These are phyloP conservation scores for Cladobotryum protrusum DNA, from an alignment of 2,329 filamentous ascomycete genomes.

Conservation along the genomic window DNA sequence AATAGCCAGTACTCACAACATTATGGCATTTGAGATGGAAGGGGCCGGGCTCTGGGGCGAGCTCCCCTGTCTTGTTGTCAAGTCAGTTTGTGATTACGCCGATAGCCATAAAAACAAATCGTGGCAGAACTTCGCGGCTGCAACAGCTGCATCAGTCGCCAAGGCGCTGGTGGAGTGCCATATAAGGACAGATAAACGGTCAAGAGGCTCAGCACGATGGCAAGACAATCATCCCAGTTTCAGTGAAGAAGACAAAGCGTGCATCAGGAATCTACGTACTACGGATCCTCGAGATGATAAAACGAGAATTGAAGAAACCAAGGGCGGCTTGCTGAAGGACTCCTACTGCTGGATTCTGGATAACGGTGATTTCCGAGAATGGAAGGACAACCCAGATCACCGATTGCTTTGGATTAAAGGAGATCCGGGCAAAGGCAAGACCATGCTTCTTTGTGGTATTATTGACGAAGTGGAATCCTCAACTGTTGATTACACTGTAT, in stretches of 20 bases:
- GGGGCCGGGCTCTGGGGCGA: conserved; percentile 23
- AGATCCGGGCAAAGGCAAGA: conserved; percentile 31
- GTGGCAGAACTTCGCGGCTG: conserved; percentile 33
- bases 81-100: conserved; percentile 33
- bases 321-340: conserved; percentile 27
- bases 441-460: conserved; percentile 35
- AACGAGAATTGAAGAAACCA: conserved; percentile 25
- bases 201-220: no score
- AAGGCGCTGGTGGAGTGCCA: conserved; percentile 20
- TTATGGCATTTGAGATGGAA: conserved; percentile 31
- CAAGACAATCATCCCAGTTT: no score
- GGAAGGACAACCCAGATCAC: conserved; percentile 4
- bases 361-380: conserved; percentile 17
- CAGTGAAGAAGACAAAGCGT: conserved; percentile 13
- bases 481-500: no score
- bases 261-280: conserved; percentile 13
- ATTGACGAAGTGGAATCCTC: conserved; percentile 14
- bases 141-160: conserved; percentile 26
- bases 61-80: conserved; percentile 29
- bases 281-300: conserved; percentile 28
- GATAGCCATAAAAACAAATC: conserved; percentile 33
- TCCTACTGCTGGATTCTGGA: conserved; percentile 30
- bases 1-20: conserved; percentile 17
- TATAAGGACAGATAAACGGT: no score
- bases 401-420: conserved; percentile 28